Evolutionary conservation across 2,329 filamentous ascomycete species (phyloP), one percentile per base, ranked within the genome.

Genomic region (Cadophora gregata): DNA sequence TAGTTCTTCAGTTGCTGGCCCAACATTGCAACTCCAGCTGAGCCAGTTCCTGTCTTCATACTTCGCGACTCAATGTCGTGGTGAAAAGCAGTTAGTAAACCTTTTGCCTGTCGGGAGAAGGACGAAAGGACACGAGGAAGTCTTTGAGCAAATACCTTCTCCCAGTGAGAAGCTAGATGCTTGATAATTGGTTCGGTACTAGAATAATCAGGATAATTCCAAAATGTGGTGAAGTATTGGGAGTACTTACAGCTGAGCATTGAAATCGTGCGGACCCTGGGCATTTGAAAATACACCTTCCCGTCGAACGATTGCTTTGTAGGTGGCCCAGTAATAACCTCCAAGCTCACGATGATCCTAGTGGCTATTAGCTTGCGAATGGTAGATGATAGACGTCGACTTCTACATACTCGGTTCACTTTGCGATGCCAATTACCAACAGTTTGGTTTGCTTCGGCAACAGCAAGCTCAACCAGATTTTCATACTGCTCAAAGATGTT

Each of bases 251-350:
- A 75, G 73, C 66, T 82, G 76, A 0, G 71, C 69, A 65, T 81
- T 81, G 72, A 81, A 81, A 67, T 82, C 78, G 60, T 78, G 78
- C 8, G 70, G 66, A 29, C 81, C 81, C 36, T 76, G 72, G 5
- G 66, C 47, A 60, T 80, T 81, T 1, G 75, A 71, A 70, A 77
- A 87, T 2, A 80, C 79, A 5, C 84, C 86, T 63, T 81, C 71
- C 53, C 85, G 80, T 48, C 83, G 78, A 60, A 83, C 83, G 2
- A 84, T 80, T 10, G 87, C 87, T 74, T 83, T 85, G 70, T 88
- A 89, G 0, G 86, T 88, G 1, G 76, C 29, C 77, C 79, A 88
- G 38, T 74, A 70, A 14, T 85, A 74, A 1, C 85, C 86, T 12
- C 85, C 85, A 36, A 77, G 73, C 16, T 68, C 45, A 33, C 75